A percentile compares a stretch with the other conserved stretches of the same genome.
Conservation (phyloP, 2,329 filamentous ascomycete genomes). For the Sclerotinia subarctica region DNA sequence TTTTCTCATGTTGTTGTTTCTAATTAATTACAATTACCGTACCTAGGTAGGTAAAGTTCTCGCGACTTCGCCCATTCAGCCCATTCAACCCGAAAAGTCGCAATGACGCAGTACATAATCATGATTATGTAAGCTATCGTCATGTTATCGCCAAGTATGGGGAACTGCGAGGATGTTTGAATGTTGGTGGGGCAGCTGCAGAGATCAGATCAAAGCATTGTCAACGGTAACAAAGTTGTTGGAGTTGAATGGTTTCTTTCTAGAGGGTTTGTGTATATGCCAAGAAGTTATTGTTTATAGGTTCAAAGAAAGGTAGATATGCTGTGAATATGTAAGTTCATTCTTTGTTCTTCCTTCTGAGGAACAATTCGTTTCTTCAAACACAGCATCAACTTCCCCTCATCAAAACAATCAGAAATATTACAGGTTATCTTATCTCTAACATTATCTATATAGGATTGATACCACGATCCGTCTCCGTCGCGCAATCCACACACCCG, state of each 20-base stretch:
- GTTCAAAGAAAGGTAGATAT: conserved; percentile 18
- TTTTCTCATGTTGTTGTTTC: not conserved
- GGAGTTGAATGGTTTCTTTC: not conserved
- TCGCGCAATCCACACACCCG: conserved; percentile 76
- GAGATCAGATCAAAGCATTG: conserved; percentile 3
- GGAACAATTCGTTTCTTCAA: not conserved
- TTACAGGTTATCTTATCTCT: not conserved
- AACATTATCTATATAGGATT: conserved; percentile 55
- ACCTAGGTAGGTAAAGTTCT: not conserved
- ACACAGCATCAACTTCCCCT: not conserved
- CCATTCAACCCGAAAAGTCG: not conserved
- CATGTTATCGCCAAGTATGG: not conserved
- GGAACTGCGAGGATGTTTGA: not conserved
- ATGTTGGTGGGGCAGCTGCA: conserved; percentile 9
- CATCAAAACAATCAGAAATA: not conserved
- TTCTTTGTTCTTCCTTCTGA: not conserved
- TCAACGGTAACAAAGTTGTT: not conserved
- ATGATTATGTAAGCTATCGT: conserved; percentile 4
- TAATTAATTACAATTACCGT: not conserved
- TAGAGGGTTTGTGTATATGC: not conserved
- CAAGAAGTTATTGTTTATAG: not conserved
- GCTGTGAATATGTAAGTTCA: conserved; percentile 20
- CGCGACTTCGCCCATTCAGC: not conserved
- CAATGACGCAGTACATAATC: not conserved
- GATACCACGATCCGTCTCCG: conserved; percentile 73